Base-by-base conservation (phyloP, 2,329 filamentous ascomycete genomes). In the Monilinia laxa region DNA sequence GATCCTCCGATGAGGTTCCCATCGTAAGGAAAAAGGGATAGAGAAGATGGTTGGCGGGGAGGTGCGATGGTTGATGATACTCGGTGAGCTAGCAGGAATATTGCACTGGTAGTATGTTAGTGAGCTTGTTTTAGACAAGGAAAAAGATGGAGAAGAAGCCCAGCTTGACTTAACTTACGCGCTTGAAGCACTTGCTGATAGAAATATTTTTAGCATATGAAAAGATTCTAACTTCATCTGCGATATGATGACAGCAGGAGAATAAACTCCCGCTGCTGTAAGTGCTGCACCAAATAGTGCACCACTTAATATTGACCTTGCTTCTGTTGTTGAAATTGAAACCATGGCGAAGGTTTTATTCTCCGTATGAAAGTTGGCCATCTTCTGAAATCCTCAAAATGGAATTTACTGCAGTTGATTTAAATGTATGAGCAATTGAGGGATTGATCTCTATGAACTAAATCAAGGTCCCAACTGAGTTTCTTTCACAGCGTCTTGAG, bases 141-240 rank as follows among this genome's bases (percentile, higher is more conserved):
- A n/a, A 60, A 23, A 35, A 23, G 23, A n/a, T 3, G 45, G 28
- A 51, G 6, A 14, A 47, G 45, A 47, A 47, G 45, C 45, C 45
- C 45, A 35, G 49, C 45, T 53, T 54, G 60, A 35, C n/a, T 23
- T 31, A 54, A 78, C 85, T 75, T 80, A 88, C 85, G 84, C 83
- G 77, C 85, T 89, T 71, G 80, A 82, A 35, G 84, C 87, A 12
- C 85, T 85, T 4, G 87, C 88, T 1, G 84, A 81, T 4, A 90
- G 76, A 72, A 90, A 90, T 12, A 82, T 81, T 76, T 89, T 83
- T 40, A 88, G 74, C 87, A 90, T 90, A 74, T 87, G 86, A 76
- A 84, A 89, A 73, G 88, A 83, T 58, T 82, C 77, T 56, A 89
- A 78, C 31, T 79, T 81, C 78, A 90, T 82, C 78, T 90, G 88